Evolutionary conservation across 169 alveolate species (phyloP), one percentile per base, ranked within the genome.

Genomic region (Sarcocystis neurona): DNA sequence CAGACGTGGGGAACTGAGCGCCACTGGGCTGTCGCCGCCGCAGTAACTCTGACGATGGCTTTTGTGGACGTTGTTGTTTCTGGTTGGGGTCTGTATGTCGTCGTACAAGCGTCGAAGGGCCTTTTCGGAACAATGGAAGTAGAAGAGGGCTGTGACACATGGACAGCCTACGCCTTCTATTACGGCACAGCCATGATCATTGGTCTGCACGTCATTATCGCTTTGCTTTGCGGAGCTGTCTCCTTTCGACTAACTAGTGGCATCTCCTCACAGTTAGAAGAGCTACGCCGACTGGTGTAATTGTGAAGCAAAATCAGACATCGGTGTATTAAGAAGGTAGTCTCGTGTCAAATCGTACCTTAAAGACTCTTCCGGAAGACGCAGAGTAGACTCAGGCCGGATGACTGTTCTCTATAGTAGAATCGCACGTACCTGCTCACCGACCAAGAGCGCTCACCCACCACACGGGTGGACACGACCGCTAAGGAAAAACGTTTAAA

Each of bases 1-100:
- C 75, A 74, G 87, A 30, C 77, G 1, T 87, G 91, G 91, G 91
- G 91, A 27, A 87, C 91, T 1, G 91, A 87, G 87, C 60, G 66
- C 20, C 66, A 87, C 34, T 87, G 91, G 91, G 87, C 82, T 0
- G 46, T 87, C 27, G 91, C 75, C 2, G 37, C 91, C 20, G 48
- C 75, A 2, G 79, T 87, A 32, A 87, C 91, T 0, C 48, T 87
- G 70, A 47, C 87, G 1, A 87, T 87, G 91, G 91, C 91, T 12
- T 18, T 72, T 23, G 88, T 48, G 43, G 84, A 87, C 60, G 10
- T 87, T 8, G 50, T 74, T 39, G n/a, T 87, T 12, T 72, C 82
- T 8, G 91, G 86, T 0, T 87, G 91, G 91, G 91, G 91, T 4
- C 72, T 56, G 43, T 30, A 47, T 5, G 70, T 87, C 0, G 15